Percentiles rank a stretch among this genome's conserved stretches.
Evolutionary conservation across 164 flowering plant species (phyloP).

Genomic region (Taxillus chinensis): DNA sequence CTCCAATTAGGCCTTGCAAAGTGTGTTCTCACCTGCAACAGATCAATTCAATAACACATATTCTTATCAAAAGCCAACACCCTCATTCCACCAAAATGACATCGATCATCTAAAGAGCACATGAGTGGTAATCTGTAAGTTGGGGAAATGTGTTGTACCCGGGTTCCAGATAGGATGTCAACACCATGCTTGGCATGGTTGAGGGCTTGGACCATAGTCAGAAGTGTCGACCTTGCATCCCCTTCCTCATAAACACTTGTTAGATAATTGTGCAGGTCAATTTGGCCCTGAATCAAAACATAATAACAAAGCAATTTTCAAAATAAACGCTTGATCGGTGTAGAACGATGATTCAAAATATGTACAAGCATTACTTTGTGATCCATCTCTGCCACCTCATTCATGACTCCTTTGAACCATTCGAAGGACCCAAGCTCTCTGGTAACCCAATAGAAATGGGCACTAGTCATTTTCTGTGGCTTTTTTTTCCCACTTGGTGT

Average conservation of each 20-base stretch:
- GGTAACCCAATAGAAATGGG: constrained; percentile 96
- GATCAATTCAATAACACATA: background rate
- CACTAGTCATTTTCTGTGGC: constrained; percentile 47
- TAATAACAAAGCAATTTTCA: background rate
- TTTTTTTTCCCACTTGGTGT: constrained; percentile 43
- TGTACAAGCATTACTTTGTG: constrained; percentile 38
- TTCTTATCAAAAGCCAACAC: no score
- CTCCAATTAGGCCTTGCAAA: constrained; percentile 98
- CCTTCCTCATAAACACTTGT: constrained; percentile 97
- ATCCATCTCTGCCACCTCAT: constrained; percentile 89
- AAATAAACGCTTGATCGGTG: no score
- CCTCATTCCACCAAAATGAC: no score
- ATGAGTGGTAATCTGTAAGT: no score
- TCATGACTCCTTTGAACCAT: constrained; percentile 98
- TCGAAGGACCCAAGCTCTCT: constrained; percentile 93
- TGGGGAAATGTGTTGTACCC: constrained; percentile 22
- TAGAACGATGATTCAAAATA: background rate
- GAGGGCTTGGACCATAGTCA: constrained; percentile 93
- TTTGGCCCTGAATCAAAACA: constrained; percentile 49
- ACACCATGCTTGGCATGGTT: constrained; percentile 97
- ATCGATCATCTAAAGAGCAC: no score
- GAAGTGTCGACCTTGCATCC: constrained; percentile 90
- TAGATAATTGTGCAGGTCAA: constrained; percentile 91
- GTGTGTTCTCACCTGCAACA: constrained; percentile 85
- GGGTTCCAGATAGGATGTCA: constrained; percentile 88